phyloP scores from a whole-genome alignment of 768 basidiomycete genomes.

The Leccinum uliginosum region DNA sequence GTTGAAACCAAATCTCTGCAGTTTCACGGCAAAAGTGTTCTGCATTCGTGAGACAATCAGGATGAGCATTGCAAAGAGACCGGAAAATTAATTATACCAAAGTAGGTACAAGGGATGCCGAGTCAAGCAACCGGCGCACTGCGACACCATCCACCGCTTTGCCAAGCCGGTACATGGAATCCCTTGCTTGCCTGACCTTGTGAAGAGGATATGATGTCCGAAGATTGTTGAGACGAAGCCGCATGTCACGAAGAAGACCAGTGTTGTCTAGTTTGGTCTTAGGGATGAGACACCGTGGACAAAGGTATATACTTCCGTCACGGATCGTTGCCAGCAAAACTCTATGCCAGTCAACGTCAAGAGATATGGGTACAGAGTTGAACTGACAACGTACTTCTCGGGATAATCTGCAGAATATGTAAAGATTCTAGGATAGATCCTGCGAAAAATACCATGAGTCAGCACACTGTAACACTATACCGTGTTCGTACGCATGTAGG shows the following conservation, averaged over 20 bases:
- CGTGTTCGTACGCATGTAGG: too few relatives aligned
- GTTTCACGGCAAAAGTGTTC: constrained; percentile 32
- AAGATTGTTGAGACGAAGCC: not conserved
- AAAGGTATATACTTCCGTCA: not conserved
- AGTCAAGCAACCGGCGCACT: not conserved
- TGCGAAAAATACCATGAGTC: too few relatives aligned
- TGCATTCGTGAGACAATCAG: not conserved
- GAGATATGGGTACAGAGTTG: too few relatives aligned
- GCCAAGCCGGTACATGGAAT: not conserved
- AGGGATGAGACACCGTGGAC: not conserved
- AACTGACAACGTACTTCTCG: too few relatives aligned
- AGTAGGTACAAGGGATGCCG: not conserved
- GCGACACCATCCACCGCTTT: not conserved
- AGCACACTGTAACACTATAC: too few relatives aligned
- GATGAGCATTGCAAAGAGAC: too few relatives aligned
- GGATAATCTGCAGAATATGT: too few relatives aligned
- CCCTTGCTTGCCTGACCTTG: not conserved
- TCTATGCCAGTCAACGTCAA: too few relatives aligned
- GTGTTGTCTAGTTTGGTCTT: not conserved
- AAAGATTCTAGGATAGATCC: too few relatives aligned
- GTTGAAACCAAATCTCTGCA: constrained; percentile 17
- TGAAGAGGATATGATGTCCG: not conserved
- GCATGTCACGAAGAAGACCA: constrained; percentile 13
- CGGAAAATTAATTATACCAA: not conserved
- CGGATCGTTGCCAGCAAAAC: not conserved